These are phyloP conservation scores for Mycena albidolilacea DNA, from an alignment of 768 basidiomycete species.

Conservation along the genomic window DNA sequence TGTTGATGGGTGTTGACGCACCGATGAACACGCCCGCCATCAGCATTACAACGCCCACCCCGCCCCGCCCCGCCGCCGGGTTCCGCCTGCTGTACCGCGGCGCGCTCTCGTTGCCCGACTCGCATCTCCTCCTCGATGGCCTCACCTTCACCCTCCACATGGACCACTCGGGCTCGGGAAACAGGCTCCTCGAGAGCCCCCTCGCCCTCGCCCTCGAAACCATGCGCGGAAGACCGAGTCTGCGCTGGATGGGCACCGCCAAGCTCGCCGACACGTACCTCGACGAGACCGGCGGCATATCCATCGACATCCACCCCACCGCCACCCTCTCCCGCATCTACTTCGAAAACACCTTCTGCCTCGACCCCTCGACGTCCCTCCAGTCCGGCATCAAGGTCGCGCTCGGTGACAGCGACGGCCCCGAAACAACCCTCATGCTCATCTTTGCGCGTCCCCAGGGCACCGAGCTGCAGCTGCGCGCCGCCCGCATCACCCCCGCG, in stretches of 20 bases:
- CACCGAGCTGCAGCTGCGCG: conserved; percentile 59
- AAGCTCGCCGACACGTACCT: conserved; percentile 69
- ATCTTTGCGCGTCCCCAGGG: conserved; percentile 57
- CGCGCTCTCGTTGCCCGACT: conserved; percentile 80
- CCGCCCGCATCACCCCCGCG: conserved; percentile 69
- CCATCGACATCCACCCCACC: conserved; percentile 80
- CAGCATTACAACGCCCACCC: conserved; percentile 41
- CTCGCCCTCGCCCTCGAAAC: conserved; percentile 82
- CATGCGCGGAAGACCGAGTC: conserved; percentile 81
- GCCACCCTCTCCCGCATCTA: conserved; percentile 75
- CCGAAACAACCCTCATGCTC: conserved; percentile 78
- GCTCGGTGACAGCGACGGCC: conserved; percentile 78
- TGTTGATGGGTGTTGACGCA: neutral
- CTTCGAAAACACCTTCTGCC: conserved; percentile 80
- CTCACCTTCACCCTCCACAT: conserved; percentile 75
- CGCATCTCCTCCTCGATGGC: conserved; percentile 79
- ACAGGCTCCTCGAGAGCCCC: conserved; percentile 73
- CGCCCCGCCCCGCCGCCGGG: conserved; percentile 39
- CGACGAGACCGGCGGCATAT: conserved; percentile 69
- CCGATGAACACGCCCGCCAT: conserved; percentile 12
- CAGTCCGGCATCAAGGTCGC: conserved; percentile 76
- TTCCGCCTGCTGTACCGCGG: conserved; percentile 84
- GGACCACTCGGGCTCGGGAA: conserved; percentile 54
- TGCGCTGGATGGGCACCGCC: conserved; percentile 71
- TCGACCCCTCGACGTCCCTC: conserved; percentile 54